A percentile compares a stretch with the other conserved stretches of the same genome.
Evolutionary conservation across 2,329 filamentous ascomycete species (phyloP).

Genomic region (Periconia digitata): DNA sequence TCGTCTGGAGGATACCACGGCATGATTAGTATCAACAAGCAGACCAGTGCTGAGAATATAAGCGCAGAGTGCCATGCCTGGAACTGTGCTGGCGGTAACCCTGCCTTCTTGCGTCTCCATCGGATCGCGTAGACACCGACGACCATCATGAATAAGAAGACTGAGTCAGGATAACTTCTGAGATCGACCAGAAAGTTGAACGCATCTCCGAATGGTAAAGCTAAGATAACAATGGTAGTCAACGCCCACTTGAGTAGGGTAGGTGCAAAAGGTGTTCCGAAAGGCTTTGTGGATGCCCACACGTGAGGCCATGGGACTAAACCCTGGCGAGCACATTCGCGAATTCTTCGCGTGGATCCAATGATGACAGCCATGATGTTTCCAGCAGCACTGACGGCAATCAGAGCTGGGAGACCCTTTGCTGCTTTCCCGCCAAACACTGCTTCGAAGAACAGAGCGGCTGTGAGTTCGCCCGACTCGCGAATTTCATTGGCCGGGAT

Average conservation of each 20-base stretch:
- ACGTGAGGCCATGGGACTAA: slow-evolving; percentile 44
- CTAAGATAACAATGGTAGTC: slow-evolving; percentile 31
- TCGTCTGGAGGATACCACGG: slow-evolving; percentile 70
- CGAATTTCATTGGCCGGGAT: slow-evolving; percentile 52
- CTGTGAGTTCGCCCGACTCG: slow-evolving; percentile 56
- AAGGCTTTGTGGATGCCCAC: slow-evolving; percentile 65
- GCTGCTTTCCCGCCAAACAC: slow-evolving; percentile 60
- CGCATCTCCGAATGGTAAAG: slow-evolving; percentile 62
- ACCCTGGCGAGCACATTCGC: slow-evolving; percentile 32
- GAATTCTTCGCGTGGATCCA: slow-evolving; percentile 29
- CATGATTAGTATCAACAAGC: slow-evolving; percentile 59
- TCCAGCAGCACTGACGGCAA: slow-evolving; percentile 29
- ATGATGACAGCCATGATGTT: slow-evolving; percentile 35
- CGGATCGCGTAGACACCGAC: slow-evolving; percentile 29
- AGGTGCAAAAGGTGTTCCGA: slow-evolving; percentile 63
- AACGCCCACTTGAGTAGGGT: slow-evolving; percentile 46
- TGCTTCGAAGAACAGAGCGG: slow-evolving; percentile 60
- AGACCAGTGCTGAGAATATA: slow-evolving; percentile 25
- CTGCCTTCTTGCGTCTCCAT: slow-evolving; percentile 25
- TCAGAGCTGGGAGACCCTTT: slow-evolving; percentile 54
- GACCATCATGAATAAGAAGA: slow-evolving; percentile 29
- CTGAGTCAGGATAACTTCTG: slow-evolving; percentile 26
- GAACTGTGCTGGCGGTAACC: slow-evolving; percentile 24
- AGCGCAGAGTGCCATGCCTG: slow-evolving; percentile 26
- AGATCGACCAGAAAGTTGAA: slow-evolving; percentile 62